Evolutionary conservation across 2,329 filamentous ascomycete genomes (phyloP).

Genomic region (Rugonectria rugulosa): DNA sequence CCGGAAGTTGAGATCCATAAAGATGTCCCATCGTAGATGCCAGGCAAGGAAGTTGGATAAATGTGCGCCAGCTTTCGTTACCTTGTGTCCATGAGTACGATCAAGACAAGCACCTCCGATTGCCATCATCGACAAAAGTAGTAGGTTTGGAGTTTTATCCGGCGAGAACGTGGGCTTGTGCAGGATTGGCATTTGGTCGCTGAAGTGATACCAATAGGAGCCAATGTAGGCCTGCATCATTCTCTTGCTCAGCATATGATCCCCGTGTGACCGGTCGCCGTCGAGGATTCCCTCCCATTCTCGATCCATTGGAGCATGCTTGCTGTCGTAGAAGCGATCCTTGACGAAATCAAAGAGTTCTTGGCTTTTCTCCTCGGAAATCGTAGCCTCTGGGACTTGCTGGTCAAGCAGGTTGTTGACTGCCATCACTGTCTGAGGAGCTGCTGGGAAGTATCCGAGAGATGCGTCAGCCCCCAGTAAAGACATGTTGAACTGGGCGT

Average conservation of each 20-base stretch:
- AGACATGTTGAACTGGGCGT: conserved; percentile 51
- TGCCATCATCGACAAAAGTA: conserved; percentile 88
- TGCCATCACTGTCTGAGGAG: conserved; percentile 83
- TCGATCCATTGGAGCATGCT: conserved; percentile 75
- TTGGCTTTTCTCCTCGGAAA: conserved; percentile 88
- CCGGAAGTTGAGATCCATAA: conserved; percentile 87
- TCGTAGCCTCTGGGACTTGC: conserved; percentile 76
- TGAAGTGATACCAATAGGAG: conserved; percentile 95
- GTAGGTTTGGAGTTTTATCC: conserved; percentile 82
- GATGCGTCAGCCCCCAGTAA: conserved; percentile 59
- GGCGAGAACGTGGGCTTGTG: conserved; percentile 94
- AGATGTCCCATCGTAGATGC: conserved; percentile 95
- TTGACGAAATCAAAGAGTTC: conserved; percentile 84
- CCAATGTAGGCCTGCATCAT: conserved; percentile 97
- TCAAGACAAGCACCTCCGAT: conserved; percentile 92
- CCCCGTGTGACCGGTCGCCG: conserved; percentile 73
- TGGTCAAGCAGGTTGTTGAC: conserved; percentile 86
- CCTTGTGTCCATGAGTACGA: conserved; percentile 76
- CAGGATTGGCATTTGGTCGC: conserved; percentile 91
- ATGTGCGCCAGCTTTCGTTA: conserved; percentile 79
- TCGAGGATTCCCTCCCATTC: conserved; percentile 80
- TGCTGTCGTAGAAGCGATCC: conserved; percentile 81
- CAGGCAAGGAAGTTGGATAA: conserved; percentile 90
- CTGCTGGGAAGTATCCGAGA: conserved; percentile 65
- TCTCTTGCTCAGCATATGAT: conserved; percentile 78